These are phyloP conservation scores for Multifurca ochricompacta DNA, from an alignment of 768 basidiomycete genomes.

Conservation along the genomic window DNA sequence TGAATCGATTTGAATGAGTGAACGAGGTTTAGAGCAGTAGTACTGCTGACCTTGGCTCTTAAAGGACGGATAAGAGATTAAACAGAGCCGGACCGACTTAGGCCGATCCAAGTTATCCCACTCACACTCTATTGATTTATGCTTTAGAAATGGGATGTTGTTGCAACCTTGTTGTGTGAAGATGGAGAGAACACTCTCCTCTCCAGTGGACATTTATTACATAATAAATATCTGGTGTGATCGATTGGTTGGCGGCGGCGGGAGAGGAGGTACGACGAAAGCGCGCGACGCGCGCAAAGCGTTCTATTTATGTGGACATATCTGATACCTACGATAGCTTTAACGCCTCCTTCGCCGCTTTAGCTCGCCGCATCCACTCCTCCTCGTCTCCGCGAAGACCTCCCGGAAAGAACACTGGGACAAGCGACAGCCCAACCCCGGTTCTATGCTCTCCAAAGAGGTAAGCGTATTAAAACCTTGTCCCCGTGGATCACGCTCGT, in stretches of 20 bases:
- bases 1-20: background rate
- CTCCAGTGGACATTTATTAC: no score
- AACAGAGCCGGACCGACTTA: background rate
- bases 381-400: conserved; percentile 18
- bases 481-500: conserved; percentile 4
- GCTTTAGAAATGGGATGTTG: no score
- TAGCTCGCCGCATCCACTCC: background rate
- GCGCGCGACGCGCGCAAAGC: no score
- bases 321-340: background rate
- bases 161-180: no score
- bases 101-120: background rate
- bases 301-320: no score
- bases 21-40: background rate
- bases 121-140: no score
- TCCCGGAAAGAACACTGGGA: conserved; percentile 22
- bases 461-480: conserved; percentile 22
- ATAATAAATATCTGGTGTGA: no score
- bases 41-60: no score
- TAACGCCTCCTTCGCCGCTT: background rate
- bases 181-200: no score
- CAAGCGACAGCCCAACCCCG: conserved; percentile 19
- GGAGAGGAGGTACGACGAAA: no score
- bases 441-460: conserved; percentile 12
- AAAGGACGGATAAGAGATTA: no score
- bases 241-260: no score